Conservation (phyloP, 2,329 filamentous ascomycete genomes). For the Cryphonectria radicalis region DNA sequence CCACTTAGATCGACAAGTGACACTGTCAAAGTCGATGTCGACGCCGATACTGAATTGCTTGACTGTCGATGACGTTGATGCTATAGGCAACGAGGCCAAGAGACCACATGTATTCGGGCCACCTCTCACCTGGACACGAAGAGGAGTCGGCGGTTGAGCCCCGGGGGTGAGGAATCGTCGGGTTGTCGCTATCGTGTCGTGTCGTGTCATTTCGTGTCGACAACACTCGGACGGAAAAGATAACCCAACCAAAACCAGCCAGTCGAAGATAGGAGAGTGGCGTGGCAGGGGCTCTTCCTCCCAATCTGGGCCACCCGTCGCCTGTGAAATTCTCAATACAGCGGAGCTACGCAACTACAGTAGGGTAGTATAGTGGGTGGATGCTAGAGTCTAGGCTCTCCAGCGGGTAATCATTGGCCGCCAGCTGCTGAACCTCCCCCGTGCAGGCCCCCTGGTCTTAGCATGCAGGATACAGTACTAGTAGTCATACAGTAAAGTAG, state of each 20-base stretch:
- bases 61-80: background rate
- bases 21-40: background rate
- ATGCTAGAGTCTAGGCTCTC: background rate
- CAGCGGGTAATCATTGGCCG: slow-evolving; percentile 1
- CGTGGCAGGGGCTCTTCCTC: background rate
- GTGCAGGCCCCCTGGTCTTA: background rate
- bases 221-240: background rate
- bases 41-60: background rate
- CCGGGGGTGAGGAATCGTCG: background rate
- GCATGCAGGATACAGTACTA: background rate
- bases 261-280: slow-evolving; percentile 4
- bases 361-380: slow-evolving; percentile 5
- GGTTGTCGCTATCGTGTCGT: background rate
- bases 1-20: background rate
- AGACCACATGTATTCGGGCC: background rate
- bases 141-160: background rate
- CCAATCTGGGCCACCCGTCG: background rate
- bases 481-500: background rate
- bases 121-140: slow-evolving; percentile 2
- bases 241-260: background rate
- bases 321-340: background rate
- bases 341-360: background rate
- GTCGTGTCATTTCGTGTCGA: background rate
- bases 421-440: background rate
- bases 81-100: background rate